Evolutionary conservation across 306 rosid species (phyloP).

Genomic region (Citrullus mucosospermus): DNA sequence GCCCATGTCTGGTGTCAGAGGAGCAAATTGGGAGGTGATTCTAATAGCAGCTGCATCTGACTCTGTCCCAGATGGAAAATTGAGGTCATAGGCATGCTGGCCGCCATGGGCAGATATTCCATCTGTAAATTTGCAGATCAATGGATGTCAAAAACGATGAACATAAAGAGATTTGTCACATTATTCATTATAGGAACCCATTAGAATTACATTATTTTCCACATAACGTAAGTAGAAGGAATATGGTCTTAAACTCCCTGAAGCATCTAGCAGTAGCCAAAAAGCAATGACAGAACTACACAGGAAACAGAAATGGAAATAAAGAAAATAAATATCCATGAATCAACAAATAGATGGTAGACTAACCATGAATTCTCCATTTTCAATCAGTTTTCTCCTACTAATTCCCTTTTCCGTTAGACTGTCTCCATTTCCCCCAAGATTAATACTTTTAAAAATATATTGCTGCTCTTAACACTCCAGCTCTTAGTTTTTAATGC

Average conservation of each 20-base stretch:
- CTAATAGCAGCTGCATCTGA: slow-evolving; percentile 6
- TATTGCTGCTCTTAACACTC: background rate
- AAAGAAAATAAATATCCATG: background rate
- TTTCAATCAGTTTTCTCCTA: background rate
- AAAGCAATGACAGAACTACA: background rate
- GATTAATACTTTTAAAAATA: background rate
- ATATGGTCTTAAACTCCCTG: background rate
- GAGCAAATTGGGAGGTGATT: slow-evolving; percentile 4
- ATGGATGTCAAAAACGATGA: background rate
- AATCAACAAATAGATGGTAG: background rate
- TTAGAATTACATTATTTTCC: background rate
- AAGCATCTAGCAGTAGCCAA: background rate
- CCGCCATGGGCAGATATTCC: background rate
- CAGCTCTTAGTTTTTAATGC: background rate
- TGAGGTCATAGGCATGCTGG: background rate
- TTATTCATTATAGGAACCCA: background rate
- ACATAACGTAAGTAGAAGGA: background rate
- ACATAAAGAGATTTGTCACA: background rate
- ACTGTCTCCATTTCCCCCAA: background rate
- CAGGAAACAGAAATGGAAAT: background rate
- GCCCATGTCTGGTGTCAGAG: slow-evolving; percentile 6
- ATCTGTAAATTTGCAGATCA: slow-evolving; percentile 1
- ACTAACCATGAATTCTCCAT: background rate
- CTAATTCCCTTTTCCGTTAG: background rate
- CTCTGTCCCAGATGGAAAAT: slow-evolving; percentile 4